A percentile compares a stretch with the other conserved stretches of the same genome.
Conservation (phyloP, 129 eudicot species). For the Artemisia annua region DNA sequence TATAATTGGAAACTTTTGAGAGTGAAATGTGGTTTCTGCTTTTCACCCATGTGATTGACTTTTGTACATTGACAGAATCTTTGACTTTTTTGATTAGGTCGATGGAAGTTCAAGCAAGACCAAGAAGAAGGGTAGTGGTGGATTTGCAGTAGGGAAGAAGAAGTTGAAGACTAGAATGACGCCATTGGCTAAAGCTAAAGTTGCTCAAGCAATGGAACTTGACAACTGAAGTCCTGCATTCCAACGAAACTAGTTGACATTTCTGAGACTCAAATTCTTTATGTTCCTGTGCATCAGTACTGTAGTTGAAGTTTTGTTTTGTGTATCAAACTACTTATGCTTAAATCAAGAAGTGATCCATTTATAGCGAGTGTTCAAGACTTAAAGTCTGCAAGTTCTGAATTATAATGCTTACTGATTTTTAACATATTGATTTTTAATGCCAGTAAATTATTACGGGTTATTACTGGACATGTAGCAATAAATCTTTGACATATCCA, state of each 20-base stretch:
- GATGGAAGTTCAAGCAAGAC: slow-evolving; percentile 72
- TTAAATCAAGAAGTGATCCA: too few species aligned
- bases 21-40: background rate
- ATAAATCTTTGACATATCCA: too few species aligned
- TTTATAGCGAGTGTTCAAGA: too few species aligned
- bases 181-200: slow-evolving; percentile 85
- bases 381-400: too few species aligned
- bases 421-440: too few species aligned
- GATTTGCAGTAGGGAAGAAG: slow-evolving; percentile 90
- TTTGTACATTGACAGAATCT: slow-evolving; percentile 3
- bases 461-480: too few species aligned
- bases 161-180: slow-evolving; percentile 83
- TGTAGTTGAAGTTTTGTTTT: background rate
- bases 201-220: slow-evolving; percentile 96
- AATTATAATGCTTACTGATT: too few species aligned
- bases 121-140: slow-evolving; percentile 67
- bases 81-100: slow-evolving; percentile 47
- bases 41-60: background rate
- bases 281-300: too few species aligned
- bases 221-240: slow-evolving; percentile 53
- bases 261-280: background rate
- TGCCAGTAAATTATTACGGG: too few species aligned
- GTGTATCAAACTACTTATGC: background rate
- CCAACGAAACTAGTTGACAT: slow-evolving; percentile 8
- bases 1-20: background rate